Percentiles rank a stretch among this genome's conserved stretches.
phyloP scores from a whole-genome alignment of 768 basidiomycete genomes.

The Lentinula aciculospora region DNA sequence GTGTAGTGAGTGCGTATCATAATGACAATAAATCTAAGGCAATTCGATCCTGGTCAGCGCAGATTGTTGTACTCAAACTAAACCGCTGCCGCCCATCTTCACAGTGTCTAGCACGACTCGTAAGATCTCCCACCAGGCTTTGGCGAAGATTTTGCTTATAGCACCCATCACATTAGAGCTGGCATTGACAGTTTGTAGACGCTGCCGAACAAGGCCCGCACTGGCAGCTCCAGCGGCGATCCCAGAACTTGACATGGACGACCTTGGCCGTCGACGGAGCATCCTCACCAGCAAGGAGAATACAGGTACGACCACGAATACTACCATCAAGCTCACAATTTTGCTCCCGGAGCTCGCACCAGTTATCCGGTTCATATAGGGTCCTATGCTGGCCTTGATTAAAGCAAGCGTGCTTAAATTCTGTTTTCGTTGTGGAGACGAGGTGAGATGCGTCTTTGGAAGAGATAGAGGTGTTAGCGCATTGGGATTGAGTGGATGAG shows the following conservation, averaged over 20 bases:
- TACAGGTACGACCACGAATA: slow-evolving; percentile 36
- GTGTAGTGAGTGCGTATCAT: too few species aligned
- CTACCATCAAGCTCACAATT: slow-evolving; percentile 31
- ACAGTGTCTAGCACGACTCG: slow-evolving; percentile 60
- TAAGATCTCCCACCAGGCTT: slow-evolving; percentile 46
- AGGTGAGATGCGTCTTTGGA: slow-evolving; percentile 13
- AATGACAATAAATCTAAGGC: too few species aligned
- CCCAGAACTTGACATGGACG: slow-evolving; percentile 15
- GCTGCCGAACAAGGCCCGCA: slow-evolving; percentile 53
- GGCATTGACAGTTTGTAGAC: slow-evolving; percentile 38
- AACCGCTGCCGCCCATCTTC: slow-evolving; percentile 71
- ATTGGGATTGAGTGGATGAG: slow-evolving; percentile 5
- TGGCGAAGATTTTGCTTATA: slow-evolving; percentile 18
- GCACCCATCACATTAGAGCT: slow-evolving; percentile 19
- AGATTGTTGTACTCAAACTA: slow-evolving; percentile 47
- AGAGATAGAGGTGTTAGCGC: slow-evolving; percentile 9
- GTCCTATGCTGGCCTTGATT: slow-evolving; percentile 40
- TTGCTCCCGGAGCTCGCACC: slow-evolving; percentile 29
- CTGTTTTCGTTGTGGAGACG: slow-evolving; percentile 15
- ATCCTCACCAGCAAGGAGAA: slow-evolving; percentile 47
- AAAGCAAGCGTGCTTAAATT: slow-evolving; percentile 31
- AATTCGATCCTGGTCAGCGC: too few species aligned
- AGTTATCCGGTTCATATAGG: slow-evolving; percentile 29
- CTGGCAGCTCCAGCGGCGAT: slow-evolving; percentile 25
- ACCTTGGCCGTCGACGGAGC: slow-evolving; percentile 32